phyloP scores from a whole-genome alignment of 371 early-diverging fungal species.

The Haplosporangium sp. region DNA sequence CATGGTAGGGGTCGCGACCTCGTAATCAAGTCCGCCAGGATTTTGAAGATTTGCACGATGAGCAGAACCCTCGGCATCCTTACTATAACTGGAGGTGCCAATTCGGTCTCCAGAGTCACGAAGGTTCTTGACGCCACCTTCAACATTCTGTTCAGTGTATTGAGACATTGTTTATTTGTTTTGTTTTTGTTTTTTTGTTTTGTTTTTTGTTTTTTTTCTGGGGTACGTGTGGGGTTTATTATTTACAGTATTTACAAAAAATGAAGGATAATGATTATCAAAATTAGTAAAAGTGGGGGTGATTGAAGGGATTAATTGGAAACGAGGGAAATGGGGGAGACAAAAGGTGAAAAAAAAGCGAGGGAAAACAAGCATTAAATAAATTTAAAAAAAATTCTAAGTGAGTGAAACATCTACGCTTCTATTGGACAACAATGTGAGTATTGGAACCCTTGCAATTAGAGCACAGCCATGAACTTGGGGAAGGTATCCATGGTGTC shows the following conservation, averaged over 20 bases:
- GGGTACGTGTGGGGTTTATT: conserved; percentile 3
- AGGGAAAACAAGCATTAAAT: neutral
- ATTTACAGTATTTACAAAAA: conserved; percentile 33
- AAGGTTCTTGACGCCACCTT: neutral
- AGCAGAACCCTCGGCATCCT: conserved; percentile 54
- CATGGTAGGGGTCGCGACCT: conserved; percentile 31
- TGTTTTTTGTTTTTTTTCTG: neutral
- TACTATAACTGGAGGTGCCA: conserved; percentile 39
- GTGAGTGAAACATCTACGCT: neutral
- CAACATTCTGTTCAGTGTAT: conserved; percentile 5
- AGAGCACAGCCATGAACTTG: neutral
- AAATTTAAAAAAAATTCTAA: neutral
- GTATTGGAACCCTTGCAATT: neutral
- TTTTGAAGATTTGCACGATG: conserved; percentile 59
- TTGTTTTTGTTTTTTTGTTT: too few species aligned
- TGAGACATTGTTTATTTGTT: conserved; percentile 2
- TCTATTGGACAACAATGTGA: neutral
- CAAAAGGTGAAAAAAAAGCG: neutral
- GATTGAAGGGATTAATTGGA: neutral
- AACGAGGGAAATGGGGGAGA: neutral
- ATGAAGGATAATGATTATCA: neutral
- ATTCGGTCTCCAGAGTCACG: neutral
- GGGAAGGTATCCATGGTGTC: neutral
- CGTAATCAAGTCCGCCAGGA: conserved; percentile 13
- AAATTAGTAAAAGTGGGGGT: neutral